Evolutionary conservation across 495 filamentous ascomycete species (phyloP), one percentile per base, ranked within the genome.

Genomic region (Stereocaulon alpinum): DNA sequence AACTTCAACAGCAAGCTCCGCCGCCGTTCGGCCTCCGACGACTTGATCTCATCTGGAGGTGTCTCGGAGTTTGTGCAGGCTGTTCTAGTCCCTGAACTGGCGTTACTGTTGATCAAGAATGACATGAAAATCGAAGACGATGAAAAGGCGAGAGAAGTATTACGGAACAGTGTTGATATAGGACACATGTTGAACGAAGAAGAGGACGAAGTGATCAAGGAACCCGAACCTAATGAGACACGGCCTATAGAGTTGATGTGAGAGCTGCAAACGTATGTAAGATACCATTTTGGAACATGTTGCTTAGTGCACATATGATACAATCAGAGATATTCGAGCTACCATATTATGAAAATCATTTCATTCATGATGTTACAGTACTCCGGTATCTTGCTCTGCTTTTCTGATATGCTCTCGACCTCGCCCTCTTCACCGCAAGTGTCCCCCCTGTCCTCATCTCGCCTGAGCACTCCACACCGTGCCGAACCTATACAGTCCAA

Each of bases 61-160:
- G 77, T 88, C 30, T 82, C 82, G 15, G 80, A 78, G 18, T 98
- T 88, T 64, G 81, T 96, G 9, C 90, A 96, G 70, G 75, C 77
- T 0, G 93, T 97, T 3, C 72, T 96, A 44, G 90, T 95, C 15
- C 91, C 91, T 0, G 93, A 98, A 68, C 69, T 96, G 51, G 81
- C 86, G 5, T 76, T 88, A 2, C 71, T 74, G 62, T 77, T 98
- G 18, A 85, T 97, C 29, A 87, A 80, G 75, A 86, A 96, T 62
- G 93, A 98, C 66, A 87, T 96, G 87, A 66, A 70, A 0, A 78
- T 86, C 7, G 49, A 52, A n/a, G 71, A 72, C 6, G 80, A 81
- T 55, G 81, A 82, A 48, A 68, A 76, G 61, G 89, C 91, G 17
- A 76, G 86, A 65, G 68, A 73, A 55, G 82, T 96, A 22, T 64